These are phyloP conservation scores for Aspergillus indologenus DNA, from an alignment of 495 filamentous ascomycete genomes.

Conservation along the genomic window DNA sequence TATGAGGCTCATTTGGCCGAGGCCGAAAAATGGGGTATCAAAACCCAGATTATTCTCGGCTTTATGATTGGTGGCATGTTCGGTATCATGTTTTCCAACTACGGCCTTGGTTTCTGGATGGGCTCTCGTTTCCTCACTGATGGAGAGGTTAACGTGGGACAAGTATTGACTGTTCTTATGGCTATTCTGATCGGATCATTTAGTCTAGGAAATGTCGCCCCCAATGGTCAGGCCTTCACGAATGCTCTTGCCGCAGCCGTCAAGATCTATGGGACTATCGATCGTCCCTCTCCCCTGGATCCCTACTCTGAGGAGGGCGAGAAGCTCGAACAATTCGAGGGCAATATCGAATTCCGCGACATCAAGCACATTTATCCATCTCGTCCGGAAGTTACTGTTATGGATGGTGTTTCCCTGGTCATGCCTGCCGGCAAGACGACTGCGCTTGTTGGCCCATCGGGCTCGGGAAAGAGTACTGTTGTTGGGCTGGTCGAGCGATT, in stretches of 20 bases:
- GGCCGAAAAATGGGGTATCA: constrained; percentile 76
- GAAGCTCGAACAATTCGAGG: constrained; percentile 68
- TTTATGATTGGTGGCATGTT: constrained; percentile 83
- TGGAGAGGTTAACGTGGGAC: constrained; percentile 54
- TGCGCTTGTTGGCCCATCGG: constrained; percentile 82
- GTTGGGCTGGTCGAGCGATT: constrained; percentile 91
- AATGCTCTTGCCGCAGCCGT: constrained; percentile 76
- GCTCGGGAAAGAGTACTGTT: constrained; percentile 88
- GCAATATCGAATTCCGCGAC: constrained; percentile 75
- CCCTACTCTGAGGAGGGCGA: constrained; percentile 67
- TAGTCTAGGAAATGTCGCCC: constrained; percentile 82
- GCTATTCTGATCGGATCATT: constrained; percentile 89
- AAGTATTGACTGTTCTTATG: constrained; percentile 76
- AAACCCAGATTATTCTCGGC: constrained; percentile 64
- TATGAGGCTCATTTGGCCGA: constrained; percentile 71
- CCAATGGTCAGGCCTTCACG: constrained; percentile 80
- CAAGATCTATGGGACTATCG: constrained; percentile 92
- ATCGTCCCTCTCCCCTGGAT: constrained; percentile 83
- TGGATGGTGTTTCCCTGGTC: constrained; percentile 72
- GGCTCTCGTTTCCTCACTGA: constrained; percentile 74
- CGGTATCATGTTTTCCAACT: constrained; percentile 79
- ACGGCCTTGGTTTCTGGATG: constrained; percentile 93
- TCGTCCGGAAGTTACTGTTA: constrained; percentile 81
- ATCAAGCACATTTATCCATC: constrained; percentile 94
- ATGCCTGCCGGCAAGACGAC: constrained; percentile 86